Conservation (phyloP, 106 monocot genomes). For the Dactylorhiza incarnata region DNA sequence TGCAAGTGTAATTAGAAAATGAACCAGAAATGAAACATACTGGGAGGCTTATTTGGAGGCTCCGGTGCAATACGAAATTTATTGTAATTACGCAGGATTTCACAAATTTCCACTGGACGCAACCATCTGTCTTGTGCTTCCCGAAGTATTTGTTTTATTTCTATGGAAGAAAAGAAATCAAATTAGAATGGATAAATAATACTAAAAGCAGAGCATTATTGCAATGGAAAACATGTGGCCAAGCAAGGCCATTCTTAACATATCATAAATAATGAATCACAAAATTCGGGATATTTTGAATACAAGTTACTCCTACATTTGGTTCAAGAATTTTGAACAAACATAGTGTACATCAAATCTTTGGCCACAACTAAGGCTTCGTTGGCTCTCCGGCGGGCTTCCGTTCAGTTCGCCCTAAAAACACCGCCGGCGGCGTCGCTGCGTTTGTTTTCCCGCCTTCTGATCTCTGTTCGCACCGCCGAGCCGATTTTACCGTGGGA, state of each 20-base stretch:
- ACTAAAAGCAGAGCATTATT: not conserved
- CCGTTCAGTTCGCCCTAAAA: no score
- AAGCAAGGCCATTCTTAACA: not conserved
- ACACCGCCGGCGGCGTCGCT: no score
- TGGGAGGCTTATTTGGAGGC: conserved; percentile 75
- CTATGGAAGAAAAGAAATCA: conserved; percentile 21
- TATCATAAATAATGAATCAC: not conserved
- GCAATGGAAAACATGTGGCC: not conserved
- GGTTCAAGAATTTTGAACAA: not conserved
- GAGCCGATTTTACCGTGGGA: no score
- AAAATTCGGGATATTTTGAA: not conserved
- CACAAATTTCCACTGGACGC: conserved; percentile 90
- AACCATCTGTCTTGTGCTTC: conserved; percentile 89
- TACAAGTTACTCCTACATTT: not conserved
- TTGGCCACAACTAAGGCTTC: no score
- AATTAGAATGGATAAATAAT: not conserved
- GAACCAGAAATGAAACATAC: conserved; percentile 34
- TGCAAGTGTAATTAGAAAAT: not conserved
- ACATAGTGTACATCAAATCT: no score
- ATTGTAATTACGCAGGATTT: conserved; percentile 75
- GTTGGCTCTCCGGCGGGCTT: no score
- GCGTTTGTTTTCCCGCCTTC: no score
- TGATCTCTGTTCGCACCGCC: no score
- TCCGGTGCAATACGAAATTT: conserved; percentile 75
- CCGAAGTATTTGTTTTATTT: conserved; percentile 66